Evolutionary conservation across 495 filamentous ascomycete genomes (phyloP).

Genomic region (Penicillium arizonense): DNA sequence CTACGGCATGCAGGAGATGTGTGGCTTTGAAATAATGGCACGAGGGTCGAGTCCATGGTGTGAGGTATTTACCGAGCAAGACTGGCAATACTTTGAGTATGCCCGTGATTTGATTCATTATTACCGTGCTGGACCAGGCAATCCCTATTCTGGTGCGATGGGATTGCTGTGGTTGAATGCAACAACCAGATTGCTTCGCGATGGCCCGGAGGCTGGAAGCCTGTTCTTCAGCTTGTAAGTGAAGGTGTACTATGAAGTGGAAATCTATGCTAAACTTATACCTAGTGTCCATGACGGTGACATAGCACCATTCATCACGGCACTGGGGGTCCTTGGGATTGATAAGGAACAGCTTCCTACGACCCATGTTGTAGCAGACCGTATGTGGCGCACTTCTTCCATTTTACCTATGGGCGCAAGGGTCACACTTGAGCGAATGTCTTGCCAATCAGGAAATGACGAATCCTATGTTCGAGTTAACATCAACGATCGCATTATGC

Average conservation of each 20-base stretch:
- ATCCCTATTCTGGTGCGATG: conserved; percentile 54
- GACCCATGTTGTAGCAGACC: conserved; percentile 35
- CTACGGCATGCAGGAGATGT: conserved; percentile 63
- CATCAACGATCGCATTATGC: conserved; percentile 57
- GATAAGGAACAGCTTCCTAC: conserved; percentile 42
- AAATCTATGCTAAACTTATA: neutral
- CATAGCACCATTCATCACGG: conserved; percentile 54
- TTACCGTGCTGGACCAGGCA: conserved; percentile 61
- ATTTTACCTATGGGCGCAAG: conserved; percentile 59
- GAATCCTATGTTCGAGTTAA: conserved; percentile 51
- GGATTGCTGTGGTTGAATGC: conserved; percentile 65
- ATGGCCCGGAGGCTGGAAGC: conserved; percentile 47
- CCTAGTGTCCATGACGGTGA: conserved; percentile 59
- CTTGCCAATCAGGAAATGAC: conserved; percentile 28
- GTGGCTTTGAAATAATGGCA: conserved; percentile 56
- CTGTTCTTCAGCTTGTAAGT: conserved; percentile 60
- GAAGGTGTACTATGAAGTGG: neutral
- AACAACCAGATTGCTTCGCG: conserved; percentile 46
- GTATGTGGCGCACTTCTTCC: conserved; percentile 54
- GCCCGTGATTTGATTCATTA: conserved; percentile 60
- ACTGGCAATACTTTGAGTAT: conserved; percentile 60
- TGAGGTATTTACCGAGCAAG: conserved; percentile 52
- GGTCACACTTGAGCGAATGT: conserved; percentile 54
- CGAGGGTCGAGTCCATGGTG: conserved; percentile 58
- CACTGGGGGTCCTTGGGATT: conserved; percentile 52